Evolutionary conservation across 495 filamentous ascomycete species (phyloP).

Genomic region (Lentithecium fluviatile): DNA sequence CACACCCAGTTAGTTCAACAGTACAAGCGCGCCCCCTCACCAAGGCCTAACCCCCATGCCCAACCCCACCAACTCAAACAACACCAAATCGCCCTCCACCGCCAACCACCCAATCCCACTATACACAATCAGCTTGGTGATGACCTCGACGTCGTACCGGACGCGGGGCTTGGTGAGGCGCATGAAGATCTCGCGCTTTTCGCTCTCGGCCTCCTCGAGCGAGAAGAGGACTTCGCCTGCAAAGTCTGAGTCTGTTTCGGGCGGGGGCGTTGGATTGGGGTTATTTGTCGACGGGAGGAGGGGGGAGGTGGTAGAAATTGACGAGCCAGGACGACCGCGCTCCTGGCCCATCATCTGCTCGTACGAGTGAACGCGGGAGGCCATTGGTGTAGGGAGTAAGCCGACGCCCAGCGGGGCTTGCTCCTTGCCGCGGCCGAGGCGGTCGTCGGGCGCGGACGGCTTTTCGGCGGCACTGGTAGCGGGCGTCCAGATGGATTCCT

Average conservation of each 20-base stretch:
- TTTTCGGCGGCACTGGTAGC: not conserved
- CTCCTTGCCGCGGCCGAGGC: conserved; percentile 2
- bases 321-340: conserved; percentile 22
- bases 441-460: not conserved
- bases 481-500: conserved; percentile 6
- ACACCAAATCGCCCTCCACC: conserved; percentile 63
- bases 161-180: conserved; percentile 83
- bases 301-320: no score
- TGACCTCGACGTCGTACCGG: conserved; percentile 93
- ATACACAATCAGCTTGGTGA: conserved; percentile 96
- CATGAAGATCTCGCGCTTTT: conserved; percentile 81
- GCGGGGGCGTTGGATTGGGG: conserved; percentile 44
- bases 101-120: conserved; percentile 73
- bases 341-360: conserved; percentile 70
- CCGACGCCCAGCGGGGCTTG: conserved; percentile 9
- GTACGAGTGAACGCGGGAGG: conserved; percentile 58
- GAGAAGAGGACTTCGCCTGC: conserved; percentile 44
- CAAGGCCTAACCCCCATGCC: conserved; percentile 40
- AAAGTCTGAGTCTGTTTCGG: conserved; percentile 35
- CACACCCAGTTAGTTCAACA: no score
- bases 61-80: conserved; percentile 66
- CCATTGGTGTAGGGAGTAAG: conserved; percentile 38
- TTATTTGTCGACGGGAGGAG: conserved; percentile 39
- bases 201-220: conserved; percentile 53
- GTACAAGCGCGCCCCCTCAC: no score